Base-by-base conservation (phyloP, 2,329 filamentous ascomycete species). In the Fusarium paranaense region DNA sequence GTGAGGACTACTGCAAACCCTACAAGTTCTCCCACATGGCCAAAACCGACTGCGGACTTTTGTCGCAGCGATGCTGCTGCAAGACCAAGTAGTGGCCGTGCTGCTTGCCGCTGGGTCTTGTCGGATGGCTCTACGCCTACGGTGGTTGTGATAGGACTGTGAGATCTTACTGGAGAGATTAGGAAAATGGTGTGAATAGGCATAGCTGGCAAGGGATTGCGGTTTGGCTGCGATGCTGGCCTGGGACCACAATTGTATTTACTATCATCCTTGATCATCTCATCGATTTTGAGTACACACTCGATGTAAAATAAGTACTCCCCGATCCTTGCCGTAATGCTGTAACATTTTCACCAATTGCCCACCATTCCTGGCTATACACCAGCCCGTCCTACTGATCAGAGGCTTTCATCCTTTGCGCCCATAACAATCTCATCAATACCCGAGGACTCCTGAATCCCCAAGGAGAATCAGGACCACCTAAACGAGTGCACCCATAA, bases 21-120 rank as follows among this genome's bases (percentile, higher is more conserved):
- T 64, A 64, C 54, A 64, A 64, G 54, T 64, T 59, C 54, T 64
- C 62, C 6, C 62, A 64, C 30, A 64, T 64, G 62, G 62, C 62
- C 30, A 64, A n/a, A 20, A 64, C 62, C 38, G 62, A 64, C 62
- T 64, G 62, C 14, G 38, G 52, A 14, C 2, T 32, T 6, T 16
- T 64, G 11, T 56, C 62, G 8, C 22, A 64, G 56, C 56, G 63
- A 16, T 66, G 63, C 33, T 66, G 62, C 54, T 64, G 62, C 54
- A 64, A 66, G 57, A 62, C 64, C 5, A 60, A 62, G 25, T 33
- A 52, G 18, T 4, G 47, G 16, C 9, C 25, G 16, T 14, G 9
- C 30, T n/a, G 9, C 5, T n/a, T 8, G 10, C 25, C 16, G 5
- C 47, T 30, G 2, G 9, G 10, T n/a, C 10, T 52, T 27, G 3